Evolutionary conservation across 164 flowering plant species (phyloP).

Genomic region (Pachysandra terminalis): DNA sequence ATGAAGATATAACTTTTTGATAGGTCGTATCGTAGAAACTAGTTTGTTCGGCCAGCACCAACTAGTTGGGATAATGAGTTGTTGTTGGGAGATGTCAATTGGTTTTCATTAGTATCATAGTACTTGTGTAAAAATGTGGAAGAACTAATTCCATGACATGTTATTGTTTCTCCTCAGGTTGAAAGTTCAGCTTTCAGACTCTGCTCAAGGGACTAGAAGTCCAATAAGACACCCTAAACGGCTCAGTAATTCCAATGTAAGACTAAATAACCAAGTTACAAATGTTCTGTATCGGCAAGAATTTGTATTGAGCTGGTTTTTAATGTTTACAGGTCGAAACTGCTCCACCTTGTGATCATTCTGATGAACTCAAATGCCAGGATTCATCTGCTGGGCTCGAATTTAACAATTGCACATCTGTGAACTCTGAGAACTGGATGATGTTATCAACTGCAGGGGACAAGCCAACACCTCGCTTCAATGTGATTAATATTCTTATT

Average conservation of each 20-base stretch:
- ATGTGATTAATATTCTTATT: slow-evolving; percentile 39
- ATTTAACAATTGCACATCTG: slow-evolving; percentile 39
- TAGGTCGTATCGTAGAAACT: too few species aligned
- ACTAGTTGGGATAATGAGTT: too few species aligned
- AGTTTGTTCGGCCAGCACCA: too few species aligned
- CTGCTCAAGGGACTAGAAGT: slow-evolving; percentile 71
- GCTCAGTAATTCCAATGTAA: slow-evolving; percentile 48
- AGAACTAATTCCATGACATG: neutral
- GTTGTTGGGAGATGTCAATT: too few species aligned
- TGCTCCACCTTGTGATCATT: slow-evolving; percentile 29
- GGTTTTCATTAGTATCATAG: too few species aligned
- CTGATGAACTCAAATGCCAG: slow-evolving; percentile 52
- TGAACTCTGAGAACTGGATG: slow-evolving; percentile 84
- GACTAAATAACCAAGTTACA: slow-evolving; percentile 4
- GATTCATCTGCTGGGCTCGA: slow-evolving; percentile 40
- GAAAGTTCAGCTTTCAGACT: slow-evolving; percentile 84
- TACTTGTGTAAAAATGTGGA: neutral
- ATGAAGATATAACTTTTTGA: too few species aligned
- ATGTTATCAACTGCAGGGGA: slow-evolving; percentile 79
- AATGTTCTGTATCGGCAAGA: neutral
- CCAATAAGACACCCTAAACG: slow-evolving; percentile 70
- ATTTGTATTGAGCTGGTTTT: slow-evolving; percentile 13
- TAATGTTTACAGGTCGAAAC: slow-evolving; percentile 43
- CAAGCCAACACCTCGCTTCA: slow-evolving; percentile 78
- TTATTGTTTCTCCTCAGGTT: slow-evolving; percentile 37